These are phyloP conservation scores for Pleurotus ostreatus DNA, from an alignment of 768 basidiomycete species.

Conservation along the genomic window DNA sequence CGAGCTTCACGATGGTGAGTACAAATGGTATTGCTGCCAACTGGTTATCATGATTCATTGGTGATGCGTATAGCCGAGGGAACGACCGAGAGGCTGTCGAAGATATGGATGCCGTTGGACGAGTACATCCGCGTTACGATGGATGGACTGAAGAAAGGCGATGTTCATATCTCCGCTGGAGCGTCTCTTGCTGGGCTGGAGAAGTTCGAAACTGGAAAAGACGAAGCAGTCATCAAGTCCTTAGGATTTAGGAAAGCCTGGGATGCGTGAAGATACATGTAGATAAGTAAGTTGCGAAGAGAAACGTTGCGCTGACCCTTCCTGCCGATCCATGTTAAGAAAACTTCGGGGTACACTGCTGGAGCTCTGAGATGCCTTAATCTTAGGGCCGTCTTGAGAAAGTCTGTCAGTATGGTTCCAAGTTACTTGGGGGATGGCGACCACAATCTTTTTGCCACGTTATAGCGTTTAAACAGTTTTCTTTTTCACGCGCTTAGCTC, in stretches of 20 bases:
- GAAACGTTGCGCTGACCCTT: too few relatives aligned
- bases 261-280: neutral
- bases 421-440: too few relatives aligned
- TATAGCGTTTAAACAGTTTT: too few relatives aligned
- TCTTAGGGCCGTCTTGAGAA: too few relatives aligned
- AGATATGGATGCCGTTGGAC: conserved; percentile 51
- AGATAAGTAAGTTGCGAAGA: too few relatives aligned
- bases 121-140: conserved; percentile 38
- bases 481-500: too few relatives aligned
- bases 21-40: neutral
- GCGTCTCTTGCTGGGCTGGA: conserved; percentile 19
- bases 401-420: too few relatives aligned
- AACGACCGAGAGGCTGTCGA: conserved; percentile 42
- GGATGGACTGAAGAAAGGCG: conserved; percentile 32
- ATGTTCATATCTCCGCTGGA: conserved; percentile 25
- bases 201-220: conserved; percentile 30
- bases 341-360: too few relatives aligned
- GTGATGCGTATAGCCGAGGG: conserved; percentile 39
- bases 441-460: too few relatives aligned
- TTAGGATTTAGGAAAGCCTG: neutral
- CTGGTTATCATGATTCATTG: neutral
- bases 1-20: conserved; percentile 55
- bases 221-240: conserved; percentile 14
- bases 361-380: too few relatives aligned
- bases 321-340: too few relatives aligned